Evolutionary conservation across 139 green algal species (phyloP).

Genomic region (Trebouxia sp.): DNA sequence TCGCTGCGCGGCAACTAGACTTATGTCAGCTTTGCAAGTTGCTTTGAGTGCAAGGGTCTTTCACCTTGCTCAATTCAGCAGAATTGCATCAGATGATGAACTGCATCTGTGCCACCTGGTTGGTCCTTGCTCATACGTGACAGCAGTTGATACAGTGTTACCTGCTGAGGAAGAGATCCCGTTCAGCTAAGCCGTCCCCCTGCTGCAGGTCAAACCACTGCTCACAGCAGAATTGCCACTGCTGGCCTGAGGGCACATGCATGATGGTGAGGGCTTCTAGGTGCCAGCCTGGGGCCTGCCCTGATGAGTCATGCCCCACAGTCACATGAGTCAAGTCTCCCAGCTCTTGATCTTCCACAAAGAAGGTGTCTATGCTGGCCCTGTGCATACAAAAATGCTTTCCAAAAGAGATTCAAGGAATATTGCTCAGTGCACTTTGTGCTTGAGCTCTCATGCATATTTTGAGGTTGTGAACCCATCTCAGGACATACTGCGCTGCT

Average conservation of each 20-base stretch:
- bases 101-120: too few species aligned
- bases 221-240: not conserved
- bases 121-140: too few species aligned
- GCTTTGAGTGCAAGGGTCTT: too few species aligned
- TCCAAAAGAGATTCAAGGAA: not conserved
- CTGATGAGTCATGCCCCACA: constrained; percentile 46
- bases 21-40: too few species aligned
- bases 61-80: too few species aligned
- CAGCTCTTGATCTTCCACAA: constrained; percentile 27
- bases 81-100: too few species aligned
- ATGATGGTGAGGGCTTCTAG: not conserved
- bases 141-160: constrained; percentile 8
- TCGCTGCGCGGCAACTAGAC: too few species aligned
- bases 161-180: constrained; percentile 40
- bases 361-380: constrained; percentile 32
- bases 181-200: constrained; percentile 47
- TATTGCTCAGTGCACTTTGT: not conserved
- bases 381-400: constrained; percentile 33
- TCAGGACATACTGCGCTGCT: not conserved
- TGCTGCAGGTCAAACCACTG: constrained; percentile 13
- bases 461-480: not conserved
- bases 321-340: constrained; percentile 40
- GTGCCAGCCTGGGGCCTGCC: constrained; percentile 26
- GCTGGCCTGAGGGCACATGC: not conserved
- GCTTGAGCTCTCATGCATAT: not conserved